Percentiles rank a stretch among this genome's conserved stretches.
phyloP scores from a whole-genome alignment of 2,329 filamentous ascomycete genomes.

The Monosporascus sp. region DNA sequence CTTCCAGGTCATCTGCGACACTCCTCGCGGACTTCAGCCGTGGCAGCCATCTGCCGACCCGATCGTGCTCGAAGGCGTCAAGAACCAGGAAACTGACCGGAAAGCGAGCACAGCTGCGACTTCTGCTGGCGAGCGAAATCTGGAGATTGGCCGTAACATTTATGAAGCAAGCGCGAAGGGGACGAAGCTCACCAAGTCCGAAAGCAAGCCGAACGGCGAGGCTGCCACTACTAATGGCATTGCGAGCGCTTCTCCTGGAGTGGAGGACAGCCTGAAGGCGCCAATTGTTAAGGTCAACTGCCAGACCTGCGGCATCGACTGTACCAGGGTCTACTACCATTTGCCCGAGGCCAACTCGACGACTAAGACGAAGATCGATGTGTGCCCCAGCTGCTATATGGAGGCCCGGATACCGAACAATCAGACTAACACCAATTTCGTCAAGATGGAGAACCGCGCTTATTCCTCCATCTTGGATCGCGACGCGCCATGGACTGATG shows the following conservation, averaged over 20 bases:
- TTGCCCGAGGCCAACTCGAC: slow-evolving; percentile 50
- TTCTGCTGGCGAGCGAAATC: slow-evolving; percentile 75
- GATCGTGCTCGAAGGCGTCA: slow-evolving; percentile 55
- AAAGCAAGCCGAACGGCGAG: slow-evolving; percentile 73
- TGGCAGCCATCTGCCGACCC: slow-evolving; percentile 88
- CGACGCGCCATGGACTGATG: slow-evolving; percentile 85
- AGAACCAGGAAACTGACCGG: slow-evolving; percentile 63
- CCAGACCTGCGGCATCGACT: slow-evolving; percentile 88
- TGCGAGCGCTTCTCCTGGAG: slow-evolving; percentile 31
- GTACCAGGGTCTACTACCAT: slow-evolving; percentile 60
- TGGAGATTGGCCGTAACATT: slow-evolving; percentile 91
- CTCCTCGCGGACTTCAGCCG: slow-evolving; percentile 86
- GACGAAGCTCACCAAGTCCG: slow-evolving; percentile 61
- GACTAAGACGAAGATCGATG: slow-evolving; percentile 69
- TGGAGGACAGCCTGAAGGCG: slow-evolving; percentile 59
- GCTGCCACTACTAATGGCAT: slow-evolving; percentile 60
- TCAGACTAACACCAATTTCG: slow-evolving; percentile 74
- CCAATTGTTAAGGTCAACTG: slow-evolving; percentile 71
- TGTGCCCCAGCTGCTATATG: slow-evolving; percentile 87
- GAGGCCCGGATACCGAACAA: slow-evolving; percentile 78
- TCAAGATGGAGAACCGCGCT: slow-evolving; percentile 81
- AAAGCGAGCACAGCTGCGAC: slow-evolving; percentile 61
- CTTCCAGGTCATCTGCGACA: slow-evolving; percentile 94
- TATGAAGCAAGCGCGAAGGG: slow-evolving; percentile 88
- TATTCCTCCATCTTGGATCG: slow-evolving; percentile 75